A percentile compares a stretch with the other conserved stretches of the same genome.
These are phyloP conservation scores for Penicillium daleae DNA, from an alignment of 495 filamentous ascomycete species.

Conservation along the genomic window DNA sequence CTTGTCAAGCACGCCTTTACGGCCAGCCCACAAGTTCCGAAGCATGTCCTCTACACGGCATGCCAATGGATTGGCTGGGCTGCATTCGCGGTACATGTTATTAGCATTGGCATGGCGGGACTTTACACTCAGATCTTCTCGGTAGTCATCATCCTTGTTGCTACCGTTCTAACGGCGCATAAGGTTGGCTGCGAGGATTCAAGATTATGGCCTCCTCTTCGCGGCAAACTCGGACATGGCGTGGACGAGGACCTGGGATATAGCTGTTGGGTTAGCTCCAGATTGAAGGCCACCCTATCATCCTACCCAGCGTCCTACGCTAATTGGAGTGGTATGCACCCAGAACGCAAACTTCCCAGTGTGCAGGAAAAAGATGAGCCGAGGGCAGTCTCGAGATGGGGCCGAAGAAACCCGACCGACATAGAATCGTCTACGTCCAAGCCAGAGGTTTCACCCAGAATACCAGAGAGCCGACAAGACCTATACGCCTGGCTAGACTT, in stretches of 20 bases:
- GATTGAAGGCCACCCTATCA: background rate
- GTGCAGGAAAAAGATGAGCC: background rate
- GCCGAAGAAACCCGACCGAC: background rate
- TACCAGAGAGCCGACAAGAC: background rate
- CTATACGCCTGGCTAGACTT: constrained; percentile 21
- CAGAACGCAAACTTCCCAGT: background rate
- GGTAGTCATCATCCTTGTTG: constrained; percentile 14
- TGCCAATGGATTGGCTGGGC: constrained; percentile 16
- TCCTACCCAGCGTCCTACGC: background rate
- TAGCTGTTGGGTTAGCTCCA: background rate
- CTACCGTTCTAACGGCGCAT: constrained; percentile 12
- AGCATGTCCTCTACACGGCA: background rate
- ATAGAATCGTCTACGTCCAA: background rate
- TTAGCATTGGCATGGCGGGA: constrained; percentile 22
- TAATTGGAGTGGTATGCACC: background rate
- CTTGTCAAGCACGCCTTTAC: constrained; percentile 13
- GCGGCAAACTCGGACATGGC: background rate
- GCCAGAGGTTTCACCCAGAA: background rate
- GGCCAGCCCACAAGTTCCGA: constrained; percentile 3
- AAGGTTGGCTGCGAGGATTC: constrained; percentile 15
- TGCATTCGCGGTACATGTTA: constrained; percentile 21
- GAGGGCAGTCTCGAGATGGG: background rate
- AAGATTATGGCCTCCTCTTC: background rate
- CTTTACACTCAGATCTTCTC: constrained; percentile 19
- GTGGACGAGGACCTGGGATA: background rate